Evolutionary conservation across 2,329 filamentous ascomycete species (phyloP), one percentile per base, ranked within the genome.

Genomic region (Penicillium sp.): DNA sequence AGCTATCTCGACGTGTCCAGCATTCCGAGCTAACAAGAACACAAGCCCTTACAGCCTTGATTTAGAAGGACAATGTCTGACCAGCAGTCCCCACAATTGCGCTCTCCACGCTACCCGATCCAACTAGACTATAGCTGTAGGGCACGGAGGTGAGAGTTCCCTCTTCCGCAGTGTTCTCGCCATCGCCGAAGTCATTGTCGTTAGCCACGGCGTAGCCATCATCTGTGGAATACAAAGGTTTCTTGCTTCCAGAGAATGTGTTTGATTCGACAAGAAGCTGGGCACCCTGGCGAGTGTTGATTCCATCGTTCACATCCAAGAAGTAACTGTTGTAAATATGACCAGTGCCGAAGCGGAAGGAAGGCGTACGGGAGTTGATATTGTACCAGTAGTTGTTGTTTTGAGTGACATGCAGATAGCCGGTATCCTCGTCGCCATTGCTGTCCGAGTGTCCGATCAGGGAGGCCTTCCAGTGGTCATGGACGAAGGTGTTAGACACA

Each of bases 361-460:
- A 83, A 4, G 86, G 86, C 0, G 73, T 75, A 49, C 86, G 85
- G 7, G 81, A 85, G 77, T 86, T 84, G 66, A 87, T 70, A 75
- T 87, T 86, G 59, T 66, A 64, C 78, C 79, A 88, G 76, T 82
- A 77, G 80, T 88, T 88, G 77, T 87, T 82, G 72, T 80, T 78
- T 68, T 85, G 86, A 49, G 86, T 88, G 48, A 89, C 75, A 65
- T 75, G 80, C 39, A 88, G 76, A 65, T 84, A 77, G 58, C 85
- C 85, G 7, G 66, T 81, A 72, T 89, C 86, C 59, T 86, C 80
- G 43, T 63, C 71, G 27, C 57, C 71, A 73, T 86, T 86, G 71
- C 56, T 77, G 75, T 86, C 81, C 30, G 77, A 81, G 77, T 86
- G 83, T 12, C 84, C 66, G 49, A 85, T 74, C 7, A 86, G 75